Evolutionary conservation across 73 alveolate genomes (phyloP).

Genomic region (Paramecium biaurelia): DNA sequence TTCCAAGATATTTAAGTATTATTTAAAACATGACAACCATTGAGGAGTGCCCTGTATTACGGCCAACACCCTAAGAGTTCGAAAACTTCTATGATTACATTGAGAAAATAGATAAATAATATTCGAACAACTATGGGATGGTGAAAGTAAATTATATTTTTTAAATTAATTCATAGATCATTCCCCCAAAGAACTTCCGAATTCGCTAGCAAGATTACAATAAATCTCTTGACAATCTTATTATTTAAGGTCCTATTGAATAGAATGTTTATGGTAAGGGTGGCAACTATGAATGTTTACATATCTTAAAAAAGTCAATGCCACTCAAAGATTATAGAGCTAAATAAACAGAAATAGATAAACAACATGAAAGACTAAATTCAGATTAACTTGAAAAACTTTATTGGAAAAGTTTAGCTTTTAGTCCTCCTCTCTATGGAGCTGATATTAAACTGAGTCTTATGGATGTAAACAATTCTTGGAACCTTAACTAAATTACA

Average conservation of each 20-base stretch:
- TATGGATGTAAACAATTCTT: slow-evolving; percentile 69
- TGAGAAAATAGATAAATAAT: slow-evolving; percentile 73
- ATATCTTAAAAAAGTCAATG: slow-evolving; percentile 73
- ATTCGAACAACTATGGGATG: slow-evolving; percentile 74
- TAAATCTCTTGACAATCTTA: slow-evolving; percentile 44
- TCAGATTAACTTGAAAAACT: slow-evolving; percentile 74
- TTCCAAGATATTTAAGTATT: neutral
- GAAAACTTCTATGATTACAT: slow-evolving; percentile 68
- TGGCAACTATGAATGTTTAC: slow-evolving; percentile 73
- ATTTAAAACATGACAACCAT: slow-evolving; percentile 41
- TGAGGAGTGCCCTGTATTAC: slow-evolving; percentile 73
- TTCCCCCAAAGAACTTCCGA: slow-evolving; percentile 84
- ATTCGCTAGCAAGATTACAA: slow-evolving; percentile 79
- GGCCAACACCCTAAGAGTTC: slow-evolving; percentile 79
- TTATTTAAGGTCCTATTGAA: slow-evolving; percentile 77
- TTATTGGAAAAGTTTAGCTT: slow-evolving; percentile 84
- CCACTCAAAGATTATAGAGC: slow-evolving; percentile 70
- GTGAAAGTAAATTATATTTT: slow-evolving; percentile 71
- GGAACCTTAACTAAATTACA: slow-evolving; percentile 76
- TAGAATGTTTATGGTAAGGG: slow-evolving; percentile 79
- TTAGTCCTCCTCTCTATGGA: slow-evolving; percentile 87
- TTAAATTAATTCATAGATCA: slow-evolving; percentile 65
- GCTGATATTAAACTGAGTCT: slow-evolving; percentile 79
- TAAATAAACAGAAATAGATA: slow-evolving; percentile 65
- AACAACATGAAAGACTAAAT: slow-evolving; percentile 50